Evolutionary conservation across 441 rosid species (phyloP).

Genomic region (Arabidopsis hybrid): DNA sequence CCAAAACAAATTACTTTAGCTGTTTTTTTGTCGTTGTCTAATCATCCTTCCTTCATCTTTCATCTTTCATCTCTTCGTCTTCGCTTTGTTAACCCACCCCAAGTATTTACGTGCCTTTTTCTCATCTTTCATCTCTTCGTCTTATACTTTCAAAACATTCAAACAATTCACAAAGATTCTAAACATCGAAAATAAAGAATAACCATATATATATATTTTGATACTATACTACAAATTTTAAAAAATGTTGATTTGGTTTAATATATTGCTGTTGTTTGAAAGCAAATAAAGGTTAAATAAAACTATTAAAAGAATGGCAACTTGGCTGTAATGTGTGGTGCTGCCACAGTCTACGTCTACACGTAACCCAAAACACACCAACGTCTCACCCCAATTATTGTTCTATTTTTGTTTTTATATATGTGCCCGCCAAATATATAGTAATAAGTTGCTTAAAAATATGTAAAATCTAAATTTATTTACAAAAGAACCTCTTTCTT

Average conservation of each 20-base stretch:
- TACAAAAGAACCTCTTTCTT: not conserved
- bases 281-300: not conserved
- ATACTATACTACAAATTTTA: not conserved
- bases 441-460: not conserved
- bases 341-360: slow-evolving; percentile 26
- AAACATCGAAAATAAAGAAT: not conserved
- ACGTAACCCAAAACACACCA: slow-evolving; percentile 35
- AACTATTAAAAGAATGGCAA: slow-evolving; percentile 24
- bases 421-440: too few relatives aligned
- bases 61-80: slow-evolving; percentile 23
- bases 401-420: slow-evolving; percentile 13
- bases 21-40: slow-evolving; percentile 25
- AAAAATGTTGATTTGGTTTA: slow-evolving; percentile 2
- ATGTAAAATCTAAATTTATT: not conserved
- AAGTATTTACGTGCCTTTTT: slow-evolving; percentile 14
- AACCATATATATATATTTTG: too few relatives aligned
- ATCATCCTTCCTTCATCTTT: not conserved
- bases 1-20: slow-evolving; percentile 15
- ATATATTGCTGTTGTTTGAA: not conserved
- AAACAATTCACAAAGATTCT: not conserved
- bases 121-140: not conserved
- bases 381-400: slow-evolving; percentile 41
- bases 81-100: slow-evolving; percentile 30
- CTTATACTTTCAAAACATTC: not conserved
- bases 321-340: slow-evolving; percentile 42